Evolutionary conservation across 192 early-diverging fungal genomes (phyloP), one percentile per base, ranked within the genome.

Genomic region (Helicostylum pulchrum): DNA sequence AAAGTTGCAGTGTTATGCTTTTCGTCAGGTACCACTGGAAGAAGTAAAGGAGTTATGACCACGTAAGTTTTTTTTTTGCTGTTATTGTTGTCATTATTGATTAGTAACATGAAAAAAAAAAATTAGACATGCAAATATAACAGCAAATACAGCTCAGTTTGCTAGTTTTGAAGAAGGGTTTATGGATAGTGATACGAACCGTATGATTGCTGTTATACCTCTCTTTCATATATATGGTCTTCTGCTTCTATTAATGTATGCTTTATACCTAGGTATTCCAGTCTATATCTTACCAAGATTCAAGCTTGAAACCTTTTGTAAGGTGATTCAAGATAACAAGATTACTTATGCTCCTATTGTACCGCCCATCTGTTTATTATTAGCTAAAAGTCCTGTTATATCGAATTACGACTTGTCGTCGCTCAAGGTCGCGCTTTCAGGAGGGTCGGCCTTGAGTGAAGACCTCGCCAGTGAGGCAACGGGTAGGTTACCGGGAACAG

Each of bases 261-360:
- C 51, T 26, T 26, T 69, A 0, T 69, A 53, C 36, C 64, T 45
- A 49, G 72, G 69, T 45, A 58, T 60, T 39, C 69, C 81, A 17
- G 48, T 82, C 31, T 74, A 89, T 32, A 78, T 91, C 1, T 66
- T 90, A 49, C 78, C 81, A 12, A 83, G 81, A 63, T 93, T 91
- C 53, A 77, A 85, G 30, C 62, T 88, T 1, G 65, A 63, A 2
- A 59, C 42, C 8, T 90, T 88, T 58, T 80, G 87, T 36, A 78
- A 75, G 56, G 80, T 93, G 71, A 92, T 99, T 70, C 66, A 78
- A 32, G 83, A 73, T 51, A 87, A 90, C 75, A 81, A 86, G 53
- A 83, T 95, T 52, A 76, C 78, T 3, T 77, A 75, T 45, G 88
- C 93, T 3, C 88, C 88, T 64, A 83, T 99, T 49, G 92, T 99